These are phyloP conservation scores for Draba incana DNA, from an alignment of 345 rosid genomes.

Conservation along the genomic window DNA sequence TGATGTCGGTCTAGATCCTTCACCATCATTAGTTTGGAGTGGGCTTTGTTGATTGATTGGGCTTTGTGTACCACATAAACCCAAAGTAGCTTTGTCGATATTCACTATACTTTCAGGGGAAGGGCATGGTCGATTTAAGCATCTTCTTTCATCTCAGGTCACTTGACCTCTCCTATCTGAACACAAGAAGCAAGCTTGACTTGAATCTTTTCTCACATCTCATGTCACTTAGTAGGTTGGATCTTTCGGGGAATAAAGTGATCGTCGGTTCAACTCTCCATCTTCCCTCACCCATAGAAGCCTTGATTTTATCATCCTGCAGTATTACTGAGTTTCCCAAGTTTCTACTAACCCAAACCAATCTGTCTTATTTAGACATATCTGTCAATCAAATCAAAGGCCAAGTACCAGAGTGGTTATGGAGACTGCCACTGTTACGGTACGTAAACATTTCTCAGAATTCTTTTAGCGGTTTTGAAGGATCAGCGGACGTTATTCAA, in stretches of 20 bases:
- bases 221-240: not conserved
- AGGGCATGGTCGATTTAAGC: slow-evolving; percentile 4
- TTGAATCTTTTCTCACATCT: slow-evolving; percentile 2
- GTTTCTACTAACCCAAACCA: slow-evolving; percentile 4
- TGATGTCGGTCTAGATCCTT: no score
- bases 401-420: slow-evolving; percentile 15
- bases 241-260: slow-evolving; percentile 14
- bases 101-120: not conserved
- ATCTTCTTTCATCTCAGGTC: slow-evolving; percentile 28
- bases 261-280: not conserved
- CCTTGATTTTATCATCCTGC: slow-evolving; percentile 4
- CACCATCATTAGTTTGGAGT: no score
- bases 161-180: slow-evolving; percentile 16
- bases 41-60: not conserved
- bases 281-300: not conserved
- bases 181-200: slow-evolving; percentile 28
- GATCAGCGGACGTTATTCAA: slow-evolving; percentile 23
- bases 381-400: slow-evolving; percentile 29
- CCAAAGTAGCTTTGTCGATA: no score
- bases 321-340: slow-evolving; percentile 28
- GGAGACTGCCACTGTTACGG: not conserved
- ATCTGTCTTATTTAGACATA: slow-evolving; percentile 5
- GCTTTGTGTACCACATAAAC: no score
- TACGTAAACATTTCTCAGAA: slow-evolving; percentile 21
- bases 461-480: slow-evolving; percentile 12